phyloP scores from a whole-genome alignment of 352 stramenopile species.

The Phytophthora pini region DNA sequence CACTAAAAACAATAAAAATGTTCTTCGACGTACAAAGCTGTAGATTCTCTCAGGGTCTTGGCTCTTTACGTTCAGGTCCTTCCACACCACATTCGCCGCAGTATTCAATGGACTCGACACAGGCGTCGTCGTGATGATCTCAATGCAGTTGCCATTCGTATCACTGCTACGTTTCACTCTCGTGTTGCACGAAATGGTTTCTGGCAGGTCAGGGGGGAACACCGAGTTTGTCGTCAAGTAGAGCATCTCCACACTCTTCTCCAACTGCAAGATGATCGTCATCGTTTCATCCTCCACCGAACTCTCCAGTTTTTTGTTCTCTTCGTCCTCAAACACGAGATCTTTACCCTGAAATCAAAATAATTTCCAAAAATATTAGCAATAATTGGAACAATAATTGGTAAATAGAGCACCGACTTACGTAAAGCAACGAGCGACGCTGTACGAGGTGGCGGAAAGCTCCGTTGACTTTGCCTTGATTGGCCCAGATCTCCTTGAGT shows the following conservation, averaged over 20 bases:
- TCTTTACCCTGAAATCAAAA: constrained; percentile 31
- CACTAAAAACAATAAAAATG: not conserved
- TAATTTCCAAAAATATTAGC: constrained; percentile 12
- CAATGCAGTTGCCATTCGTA: constrained; percentile 33
- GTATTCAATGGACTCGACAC: constrained; percentile 27
- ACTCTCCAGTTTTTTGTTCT: constrained; percentile 4
- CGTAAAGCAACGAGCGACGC: constrained; percentile 33
- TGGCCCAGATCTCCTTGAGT: constrained; percentile 40
- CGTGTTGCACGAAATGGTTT: constrained; percentile 41
- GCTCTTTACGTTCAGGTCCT: constrained; percentile 37
- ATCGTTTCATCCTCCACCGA: constrained; percentile 33
- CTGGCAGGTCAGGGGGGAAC: constrained; percentile 30
- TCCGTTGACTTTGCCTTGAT: constrained; percentile 40
- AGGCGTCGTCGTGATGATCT: constrained; percentile 39
- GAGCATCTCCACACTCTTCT: constrained; percentile 34
- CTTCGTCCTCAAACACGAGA: constrained; percentile 30
- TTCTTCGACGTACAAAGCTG: constrained; percentile 34
- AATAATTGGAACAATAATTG: not conserved
- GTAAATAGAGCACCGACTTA: constrained; percentile 10
- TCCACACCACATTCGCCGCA: constrained; percentile 36
- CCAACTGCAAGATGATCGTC: constrained; percentile 36
- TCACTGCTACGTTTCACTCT: constrained; percentile 31
- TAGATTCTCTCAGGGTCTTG: constrained; percentile 44
- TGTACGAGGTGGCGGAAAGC: constrained; percentile 36
- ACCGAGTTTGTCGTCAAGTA: constrained; percentile 42